Base-by-base conservation (phyloP, 1,284 basidiomycete genomes). In the Exobasidium cylindrosporum region DNA sequence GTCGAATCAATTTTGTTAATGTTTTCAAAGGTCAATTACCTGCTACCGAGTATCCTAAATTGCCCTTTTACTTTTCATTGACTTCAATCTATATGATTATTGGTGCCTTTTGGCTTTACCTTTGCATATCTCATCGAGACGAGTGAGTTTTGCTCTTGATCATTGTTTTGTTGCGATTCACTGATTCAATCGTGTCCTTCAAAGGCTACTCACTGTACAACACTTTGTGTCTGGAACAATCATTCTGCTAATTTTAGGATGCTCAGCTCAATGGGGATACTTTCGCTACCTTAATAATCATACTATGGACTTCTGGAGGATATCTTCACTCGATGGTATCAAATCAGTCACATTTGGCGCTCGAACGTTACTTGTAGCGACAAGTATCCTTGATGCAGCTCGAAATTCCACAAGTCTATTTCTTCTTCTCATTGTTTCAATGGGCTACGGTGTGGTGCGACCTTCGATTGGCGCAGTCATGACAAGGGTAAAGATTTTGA, bases 21-120 rank as follows among this genome's bases (percentile, higher is more conserved):
- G 87, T 84, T 1, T 97, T 97, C 79, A 82, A 89, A 43, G 95
- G 95, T 40, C 86, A 91, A 79, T 84, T 99, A 21, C 87, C 95
- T 2, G 93, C 94, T 2, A 86, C 90, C 1, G 95, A 99, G 80
- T 96, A 97, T 79, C 95, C 95, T n/a, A 99, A 98, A 86, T 90
- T 97, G 74, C 88, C 94, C 91, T 97, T 97, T 81, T 97, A 97
- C 82, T 86, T 90, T 58, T 79, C 82, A 24, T 87, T 97, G 84
- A 89, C 90, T 73, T 74, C 92, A 35, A 82, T 89, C 17, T 97
- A 97, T 80, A 76, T 85, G 54, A 77, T 83, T 0, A 82, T 94
- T 52, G 91, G 86, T 17, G 81, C 82, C 7, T 85, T 82, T 0
- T 99, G 95, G 95, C 89, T 85, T 10, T 89, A 87, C 83, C 82